Percentiles rank a stretch among this genome's conserved stretches.
Evolutionary conservation across 2,329 filamentous ascomycete genomes (phyloP).

Genomic region (Phaeosphaeriaceae sp.): DNA sequence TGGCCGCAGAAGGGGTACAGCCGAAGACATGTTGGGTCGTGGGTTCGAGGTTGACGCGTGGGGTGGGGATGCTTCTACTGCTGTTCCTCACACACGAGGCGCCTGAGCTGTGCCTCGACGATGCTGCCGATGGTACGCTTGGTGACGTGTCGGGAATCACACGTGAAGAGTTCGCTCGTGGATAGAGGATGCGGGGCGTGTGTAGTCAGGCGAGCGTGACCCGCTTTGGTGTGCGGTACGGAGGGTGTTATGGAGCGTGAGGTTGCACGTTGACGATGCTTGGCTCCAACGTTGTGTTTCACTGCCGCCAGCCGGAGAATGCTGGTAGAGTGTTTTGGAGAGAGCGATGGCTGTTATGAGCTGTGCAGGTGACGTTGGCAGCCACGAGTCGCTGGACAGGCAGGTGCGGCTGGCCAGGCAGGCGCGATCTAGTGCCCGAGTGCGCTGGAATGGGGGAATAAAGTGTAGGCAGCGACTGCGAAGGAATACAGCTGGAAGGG

Average conservation of each 20-base stretch:
- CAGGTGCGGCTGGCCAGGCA: conserved; percentile 30
- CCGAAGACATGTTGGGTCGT: conserved; percentile 70
- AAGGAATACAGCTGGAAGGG: neutral
- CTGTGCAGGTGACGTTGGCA: conserved; percentile 34
- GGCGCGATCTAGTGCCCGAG: conserved; percentile 5
- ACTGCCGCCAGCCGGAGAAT: conserved; percentile 39
- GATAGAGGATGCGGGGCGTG: conserved; percentile 13
- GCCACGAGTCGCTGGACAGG: conserved; percentile 27
- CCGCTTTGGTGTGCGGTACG: conserved; percentile 9
- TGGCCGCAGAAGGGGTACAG: conserved; percentile 81
- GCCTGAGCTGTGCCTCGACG: neutral
- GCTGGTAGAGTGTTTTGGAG: conserved; percentile 29
- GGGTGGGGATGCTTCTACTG: conserved; percentile 36
- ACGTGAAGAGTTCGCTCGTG: neutral
- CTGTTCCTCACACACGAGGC: conserved; percentile 2
- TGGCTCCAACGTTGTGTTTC: conserved; percentile 36
- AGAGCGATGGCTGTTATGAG: conserved; percentile 1
- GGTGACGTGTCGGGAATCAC: neutral
- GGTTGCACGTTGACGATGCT: conserved; percentile 31
- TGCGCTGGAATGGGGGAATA: conserved; percentile 1
- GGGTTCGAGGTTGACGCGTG: conserved; percentile 29
- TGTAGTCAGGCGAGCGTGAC: conserved; percentile 8
- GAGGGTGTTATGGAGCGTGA: conserved; percentile 22
- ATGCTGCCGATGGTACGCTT: neutral
- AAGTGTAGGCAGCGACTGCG: conserved; percentile 5